Percentiles rank a stretch among this genome's conserved stretches.
These are phyloP conservation scores for Russula sp. DNA, from an alignment of 768 basidiomycete species.

Conservation along the genomic window DNA sequence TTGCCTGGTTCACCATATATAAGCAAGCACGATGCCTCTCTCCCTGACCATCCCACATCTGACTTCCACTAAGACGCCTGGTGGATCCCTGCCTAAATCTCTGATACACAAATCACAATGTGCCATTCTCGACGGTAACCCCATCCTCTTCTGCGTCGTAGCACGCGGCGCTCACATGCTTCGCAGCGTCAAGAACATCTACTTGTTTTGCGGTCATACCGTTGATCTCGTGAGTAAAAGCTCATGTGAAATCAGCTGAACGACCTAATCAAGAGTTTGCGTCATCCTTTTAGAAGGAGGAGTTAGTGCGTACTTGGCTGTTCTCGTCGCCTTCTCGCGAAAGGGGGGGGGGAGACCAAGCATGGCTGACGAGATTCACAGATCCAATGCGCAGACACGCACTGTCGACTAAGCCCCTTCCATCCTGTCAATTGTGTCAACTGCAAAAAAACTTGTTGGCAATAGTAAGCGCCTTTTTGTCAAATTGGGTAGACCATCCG, in stretches of 20 bases:
- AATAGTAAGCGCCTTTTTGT: conserved; percentile 6
- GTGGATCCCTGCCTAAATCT: background rate
- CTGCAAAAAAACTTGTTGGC: conserved; percentile 20
- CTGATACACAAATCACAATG: conserved; percentile 9
- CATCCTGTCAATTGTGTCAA: conserved; percentile 14
- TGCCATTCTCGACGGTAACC: conserved; percentile 18
- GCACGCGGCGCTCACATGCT: background rate
- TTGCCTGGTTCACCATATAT: conserved; percentile 11
- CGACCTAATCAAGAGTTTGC: background rate
- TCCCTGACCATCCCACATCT: conserved; percentile 8
- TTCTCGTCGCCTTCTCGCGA: background rate
- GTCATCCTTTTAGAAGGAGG: conserved; percentile 9
- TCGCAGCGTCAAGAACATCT: conserved; percentile 15
- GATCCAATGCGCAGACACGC: conserved; percentile 17
- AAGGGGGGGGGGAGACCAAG: background rate
- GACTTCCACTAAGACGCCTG: conserved; percentile 4
- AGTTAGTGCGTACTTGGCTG: conserved; percentile 11
- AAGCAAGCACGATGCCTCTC: conserved; percentile 4
- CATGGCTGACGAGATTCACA: background rate
- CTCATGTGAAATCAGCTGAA: background rate
- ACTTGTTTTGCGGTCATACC: conserved; percentile 13
- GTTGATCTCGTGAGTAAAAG: conserved; percentile 12
- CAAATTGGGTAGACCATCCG: background rate
- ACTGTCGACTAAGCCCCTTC: conserved; percentile 15
- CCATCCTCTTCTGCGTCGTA: background rate